A percentile compares a stretch with the other conserved stretches of the same genome.
Conservation (phyloP, 2,329 filamentous ascomycete genomes). For the Paraphoma chrysanthemicola region DNA sequence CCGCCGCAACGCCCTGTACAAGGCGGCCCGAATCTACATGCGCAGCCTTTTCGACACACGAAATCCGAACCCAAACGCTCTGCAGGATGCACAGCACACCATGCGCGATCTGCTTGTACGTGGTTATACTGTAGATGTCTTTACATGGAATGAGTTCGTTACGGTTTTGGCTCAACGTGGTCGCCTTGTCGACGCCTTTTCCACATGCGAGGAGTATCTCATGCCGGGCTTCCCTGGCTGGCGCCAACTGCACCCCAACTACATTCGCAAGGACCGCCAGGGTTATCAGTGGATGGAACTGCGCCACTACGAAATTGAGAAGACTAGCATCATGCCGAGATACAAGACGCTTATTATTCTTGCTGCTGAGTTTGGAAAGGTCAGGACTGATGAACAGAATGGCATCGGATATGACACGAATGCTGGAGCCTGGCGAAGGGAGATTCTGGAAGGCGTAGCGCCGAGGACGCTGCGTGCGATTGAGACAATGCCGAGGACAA, state of each 20-base stretch:
- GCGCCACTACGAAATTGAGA: constrained; percentile 31
- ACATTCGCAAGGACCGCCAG: constrained; percentile 24
- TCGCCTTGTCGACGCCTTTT: constrained; percentile 71
- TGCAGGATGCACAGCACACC: constrained; percentile 38
- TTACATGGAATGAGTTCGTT: constrained; percentile 82
- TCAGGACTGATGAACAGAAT: constrained; percentile 44
- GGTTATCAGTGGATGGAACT: constrained; percentile 40
- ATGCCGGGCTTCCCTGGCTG: constrained; percentile 84
- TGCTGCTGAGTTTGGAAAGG: constrained; percentile 44
- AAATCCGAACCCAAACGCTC: constrained; percentile 42
- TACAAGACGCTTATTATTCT: constrained; percentile 55
- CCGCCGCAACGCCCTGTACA: constrained; percentile 58
- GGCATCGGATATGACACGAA: constrained; percentile 32
- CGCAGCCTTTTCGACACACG: constrained; percentile 60
- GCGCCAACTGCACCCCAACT: constrained; percentile 46
- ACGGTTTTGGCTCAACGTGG: constrained; percentile 69
- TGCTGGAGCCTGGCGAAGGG: constrained; percentile 25
- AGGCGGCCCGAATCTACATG: constrained; percentile 60
- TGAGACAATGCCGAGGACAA: constrained; percentile 52
- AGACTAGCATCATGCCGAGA: constrained; percentile 43
- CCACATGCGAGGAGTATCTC: constrained; percentile 75
- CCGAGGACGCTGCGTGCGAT: constrained; percentile 52
- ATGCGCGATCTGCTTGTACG: constrained; percentile 64
- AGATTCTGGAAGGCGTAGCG: constrained; percentile 43
- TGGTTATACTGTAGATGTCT: constrained; percentile 77